A percentile compares a stretch with the other conserved stretches of the same genome.
phyloP scores from a whole-genome alignment of 2,329 filamentous ascomycete genomes.

The Paraconiothyrium brasiliense region DNA sequence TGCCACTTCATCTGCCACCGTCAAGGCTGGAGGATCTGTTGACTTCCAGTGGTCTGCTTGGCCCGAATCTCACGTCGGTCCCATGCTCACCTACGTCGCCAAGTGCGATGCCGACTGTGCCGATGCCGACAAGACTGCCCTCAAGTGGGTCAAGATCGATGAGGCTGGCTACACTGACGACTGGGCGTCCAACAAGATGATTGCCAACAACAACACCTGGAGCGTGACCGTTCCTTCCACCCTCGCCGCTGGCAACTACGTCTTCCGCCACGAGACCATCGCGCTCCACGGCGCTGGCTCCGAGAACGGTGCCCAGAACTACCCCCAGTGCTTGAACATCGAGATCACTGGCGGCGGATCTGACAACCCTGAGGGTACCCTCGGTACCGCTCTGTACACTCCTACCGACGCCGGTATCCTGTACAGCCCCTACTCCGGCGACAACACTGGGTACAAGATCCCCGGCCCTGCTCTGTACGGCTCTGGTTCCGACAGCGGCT shows the following conservation, averaged over 20 bases:
- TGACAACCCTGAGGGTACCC: conserved; percentile 56
- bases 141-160: conserved; percentile 53
- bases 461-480: conserved; percentile 55
- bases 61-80: conserved; percentile 50
- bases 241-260: conserved; percentile 61
- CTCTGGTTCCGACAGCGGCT: conserved; percentile 13
- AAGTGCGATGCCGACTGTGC: conserved; percentile 42
- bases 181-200: conserved; percentile 51
- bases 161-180: conserved; percentile 42
- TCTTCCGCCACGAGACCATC: conserved; percentile 65
- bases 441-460: conserved; percentile 50
- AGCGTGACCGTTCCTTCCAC: conserved; percentile 56
- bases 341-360: conserved; percentile 59
- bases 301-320: conserved; percentile 62
- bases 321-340: conserved; percentile 63
- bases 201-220: conserved; percentile 60
- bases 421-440: conserved; percentile 53
- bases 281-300: conserved; percentile 58
- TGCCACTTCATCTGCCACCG: conserved; percentile 58
- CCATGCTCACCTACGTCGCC: conserved; percentile 52
- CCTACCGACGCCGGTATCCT: conserved; percentile 52
- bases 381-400: conserved; percentile 61
- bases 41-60: conserved; percentile 61
- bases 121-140: conserved; percentile 45
- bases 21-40: conserved; percentile 68